Evolutionary conservation across 1,284 basidiomycete genomes (phyloP).

Genomic region (Moesziomyces parantarcticus): DNA sequence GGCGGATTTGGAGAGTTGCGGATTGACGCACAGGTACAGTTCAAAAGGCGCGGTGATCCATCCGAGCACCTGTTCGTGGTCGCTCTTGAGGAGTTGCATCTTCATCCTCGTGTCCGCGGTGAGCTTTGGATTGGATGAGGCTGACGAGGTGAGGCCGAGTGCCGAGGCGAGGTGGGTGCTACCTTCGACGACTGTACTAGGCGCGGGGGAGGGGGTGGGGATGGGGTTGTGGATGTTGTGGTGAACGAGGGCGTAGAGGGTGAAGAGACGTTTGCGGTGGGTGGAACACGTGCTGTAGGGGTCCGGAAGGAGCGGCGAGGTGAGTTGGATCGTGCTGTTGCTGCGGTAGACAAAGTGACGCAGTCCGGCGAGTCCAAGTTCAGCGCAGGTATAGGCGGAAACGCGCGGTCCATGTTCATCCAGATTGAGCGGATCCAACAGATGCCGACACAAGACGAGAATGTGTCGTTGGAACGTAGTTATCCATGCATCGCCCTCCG

Average conservation of each 20-base stretch:
- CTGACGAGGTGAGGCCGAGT: constrained; percentile 71
- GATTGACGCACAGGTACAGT: constrained; percentile 84
- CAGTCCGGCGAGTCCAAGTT: constrained; percentile 84
- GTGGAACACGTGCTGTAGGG: constrained; percentile 78
- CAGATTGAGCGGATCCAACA: constrained; percentile 30
- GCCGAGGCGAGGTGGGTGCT: constrained; percentile 75
- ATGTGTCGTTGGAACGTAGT: constrained; percentile 34
- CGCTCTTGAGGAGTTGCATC: constrained; percentile 77
- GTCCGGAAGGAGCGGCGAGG: constrained; percentile 82
- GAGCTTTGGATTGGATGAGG: constrained; percentile 3
- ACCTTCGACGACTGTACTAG: constrained; percentile 71
- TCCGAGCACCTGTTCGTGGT: constrained; percentile 78
- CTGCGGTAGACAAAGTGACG: constrained; percentile 96
- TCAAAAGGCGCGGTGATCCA: constrained; percentile 94
- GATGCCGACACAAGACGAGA: constrained; percentile 20
- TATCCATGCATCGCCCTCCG: constrained; percentile 11
- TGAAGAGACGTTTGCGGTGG: constrained; percentile 72
- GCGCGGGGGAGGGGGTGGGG: constrained; percentile 5
- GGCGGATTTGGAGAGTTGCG: constrained; percentile 84
- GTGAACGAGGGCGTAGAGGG: constrained; percentile 41
- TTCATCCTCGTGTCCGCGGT: constrained; percentile 31
- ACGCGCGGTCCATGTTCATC: constrained; percentile 33
- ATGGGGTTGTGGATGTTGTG: constrained; percentile 47
- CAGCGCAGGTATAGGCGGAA: constrained; percentile 66
- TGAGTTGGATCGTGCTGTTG: constrained; percentile 85